These are phyloP conservation scores for Pythium aristosporum DNA, from an alignment of 352 stramenopile genomes.

Conservation along the genomic window DNA sequence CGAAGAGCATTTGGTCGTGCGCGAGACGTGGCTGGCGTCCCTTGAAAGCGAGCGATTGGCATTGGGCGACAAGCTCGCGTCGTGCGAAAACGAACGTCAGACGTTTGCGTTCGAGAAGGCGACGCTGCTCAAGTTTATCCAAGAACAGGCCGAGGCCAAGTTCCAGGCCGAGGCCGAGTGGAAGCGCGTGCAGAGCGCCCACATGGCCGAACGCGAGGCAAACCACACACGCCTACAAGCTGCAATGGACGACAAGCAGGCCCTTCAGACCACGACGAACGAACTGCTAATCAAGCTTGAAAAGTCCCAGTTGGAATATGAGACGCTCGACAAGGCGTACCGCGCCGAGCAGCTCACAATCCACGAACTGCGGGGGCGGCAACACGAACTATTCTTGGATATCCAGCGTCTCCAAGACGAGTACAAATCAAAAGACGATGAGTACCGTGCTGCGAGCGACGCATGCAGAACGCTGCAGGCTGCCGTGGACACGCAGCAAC, in stretches of 20 bases:
- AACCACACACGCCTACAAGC: slow-evolving; percentile 39
- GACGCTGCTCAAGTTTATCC: slow-evolving; percentile 72
- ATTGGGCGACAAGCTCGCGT: slow-evolving; percentile 46
- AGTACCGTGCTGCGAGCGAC: slow-evolving; percentile 50
- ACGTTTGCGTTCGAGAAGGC: slow-evolving; percentile 69
- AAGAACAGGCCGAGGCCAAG: slow-evolving; percentile 70
- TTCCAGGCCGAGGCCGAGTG: slow-evolving; percentile 56
- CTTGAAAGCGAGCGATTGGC: slow-evolving; percentile 55
- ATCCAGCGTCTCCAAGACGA: slow-evolving; percentile 36
- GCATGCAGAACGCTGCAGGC: slow-evolving; percentile 52
- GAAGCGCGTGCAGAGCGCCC: slow-evolving; percentile 49
- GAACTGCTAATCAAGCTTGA: slow-evolving; percentile 34
- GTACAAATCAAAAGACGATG: slow-evolving; percentile 39
- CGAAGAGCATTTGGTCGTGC: slow-evolving; percentile 53
- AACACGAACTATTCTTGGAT: slow-evolving; percentile 36
- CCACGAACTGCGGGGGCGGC: slow-evolving; percentile 32
- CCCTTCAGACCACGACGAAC: slow-evolving; percentile 36
- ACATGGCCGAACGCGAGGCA: slow-evolving; percentile 31
- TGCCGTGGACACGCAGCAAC: slow-evolving; percentile 37
- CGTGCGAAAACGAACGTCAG: slow-evolving; percentile 42
- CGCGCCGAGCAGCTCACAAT: slow-evolving; percentile 40
- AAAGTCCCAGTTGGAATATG: slow-evolving; percentile 29
- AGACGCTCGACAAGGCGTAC: slow-evolving; percentile 27
- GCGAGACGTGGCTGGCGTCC: slow-evolving; percentile 47
- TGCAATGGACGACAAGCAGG: slow-evolving; percentile 44